These are phyloP conservation scores for Naematelia encephala DNA, from an alignment of 768 basidiomycete genomes.

Conservation along the genomic window DNA sequence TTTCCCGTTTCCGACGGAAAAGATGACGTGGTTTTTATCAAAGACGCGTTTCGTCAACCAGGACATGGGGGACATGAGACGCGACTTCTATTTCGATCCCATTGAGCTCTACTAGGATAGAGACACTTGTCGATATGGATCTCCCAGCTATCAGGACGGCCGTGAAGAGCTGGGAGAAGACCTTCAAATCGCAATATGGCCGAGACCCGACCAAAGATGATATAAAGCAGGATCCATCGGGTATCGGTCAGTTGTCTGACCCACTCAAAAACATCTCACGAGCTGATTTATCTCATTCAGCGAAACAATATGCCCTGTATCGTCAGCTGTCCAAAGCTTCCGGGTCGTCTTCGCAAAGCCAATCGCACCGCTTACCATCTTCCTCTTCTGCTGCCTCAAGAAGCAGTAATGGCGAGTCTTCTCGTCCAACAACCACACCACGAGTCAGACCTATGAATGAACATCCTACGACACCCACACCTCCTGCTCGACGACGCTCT, in stretches of 20 bases:
- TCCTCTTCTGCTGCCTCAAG: slow-evolving; percentile 12
- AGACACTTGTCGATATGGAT: slow-evolving; percentile 25
- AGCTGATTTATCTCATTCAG: slow-evolving; percentile 13
- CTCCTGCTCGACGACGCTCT: slow-evolving; percentile 25
- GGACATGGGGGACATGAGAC: neutral
- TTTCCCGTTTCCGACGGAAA: neutral
- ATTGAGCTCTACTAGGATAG: neutral
- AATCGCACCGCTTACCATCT: slow-evolving; percentile 14
- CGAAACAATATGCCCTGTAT: slow-evolving; percentile 40
- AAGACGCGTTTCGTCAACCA: neutral
- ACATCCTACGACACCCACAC: slow-evolving; percentile 42
- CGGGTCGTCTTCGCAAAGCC: slow-evolving; percentile 12
- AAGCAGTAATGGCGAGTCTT: neutral
- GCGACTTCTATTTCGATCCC: neutral
- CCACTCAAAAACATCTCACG: neutral
- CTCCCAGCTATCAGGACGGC: slow-evolving; percentile 45
- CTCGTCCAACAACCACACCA: slow-evolving; percentile 20
- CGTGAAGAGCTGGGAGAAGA: slow-evolving; percentile 52
- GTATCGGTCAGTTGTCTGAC: slow-evolving; percentile 51
- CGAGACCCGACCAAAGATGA: slow-evolving; percentile 51
- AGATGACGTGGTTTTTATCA: neutral
- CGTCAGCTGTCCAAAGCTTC: slow-evolving; percentile 25
- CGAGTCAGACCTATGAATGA: slow-evolving; percentile 15
- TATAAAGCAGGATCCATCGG: slow-evolving; percentile 47
- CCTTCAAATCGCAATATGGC: slow-evolving; percentile 44